Conservation (phyloP, 148 eudicot species). For the Gaultheria prostrata region DNA sequence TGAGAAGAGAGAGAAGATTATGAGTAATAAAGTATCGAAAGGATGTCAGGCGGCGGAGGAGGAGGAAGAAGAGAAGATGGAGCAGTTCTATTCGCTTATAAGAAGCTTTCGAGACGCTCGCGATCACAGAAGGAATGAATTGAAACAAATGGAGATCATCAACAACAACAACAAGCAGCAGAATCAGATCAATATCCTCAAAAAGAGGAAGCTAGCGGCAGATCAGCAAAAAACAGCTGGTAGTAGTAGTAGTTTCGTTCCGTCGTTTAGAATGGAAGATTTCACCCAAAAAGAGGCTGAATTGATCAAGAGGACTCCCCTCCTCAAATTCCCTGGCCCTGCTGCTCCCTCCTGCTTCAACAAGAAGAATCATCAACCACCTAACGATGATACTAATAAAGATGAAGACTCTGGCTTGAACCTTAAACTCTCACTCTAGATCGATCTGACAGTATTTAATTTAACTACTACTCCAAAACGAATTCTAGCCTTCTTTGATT, state of each 20-base stretch:
- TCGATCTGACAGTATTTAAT: not conserved
- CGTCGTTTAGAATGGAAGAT: constrained; percentile 43
- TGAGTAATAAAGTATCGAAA: not conserved
- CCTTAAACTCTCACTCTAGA: constrained; percentile 15
- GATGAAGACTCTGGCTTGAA: constrained; percentile 9
- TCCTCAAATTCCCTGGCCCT: not conserved
- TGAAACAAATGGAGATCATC: not conserved
- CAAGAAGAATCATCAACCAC: not conserved
- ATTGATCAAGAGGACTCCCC: not conserved
- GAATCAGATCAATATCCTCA: not conserved
- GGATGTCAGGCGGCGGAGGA: not conserved
- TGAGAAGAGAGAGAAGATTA: not conserved
- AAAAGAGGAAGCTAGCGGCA: constrained; percentile 11
- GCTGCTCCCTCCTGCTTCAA: not conserved
- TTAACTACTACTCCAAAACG: not conserved
- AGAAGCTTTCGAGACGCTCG: constrained; percentile 31
- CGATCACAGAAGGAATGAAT: not conserved
- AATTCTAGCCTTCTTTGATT: not conserved
- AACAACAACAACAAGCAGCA: not conserved
- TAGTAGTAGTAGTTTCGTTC: constrained; percentile 16
- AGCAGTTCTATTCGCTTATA: constrained; percentile 37
- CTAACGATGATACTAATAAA: not conserved
- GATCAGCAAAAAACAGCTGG: not conserved
- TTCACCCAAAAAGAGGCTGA: constrained; percentile 8
- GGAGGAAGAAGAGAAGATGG: constrained; percentile 38